Conservation (phyloP, 441 rosid genomes). For the Cnidoscolus chayamansa region DNA sequence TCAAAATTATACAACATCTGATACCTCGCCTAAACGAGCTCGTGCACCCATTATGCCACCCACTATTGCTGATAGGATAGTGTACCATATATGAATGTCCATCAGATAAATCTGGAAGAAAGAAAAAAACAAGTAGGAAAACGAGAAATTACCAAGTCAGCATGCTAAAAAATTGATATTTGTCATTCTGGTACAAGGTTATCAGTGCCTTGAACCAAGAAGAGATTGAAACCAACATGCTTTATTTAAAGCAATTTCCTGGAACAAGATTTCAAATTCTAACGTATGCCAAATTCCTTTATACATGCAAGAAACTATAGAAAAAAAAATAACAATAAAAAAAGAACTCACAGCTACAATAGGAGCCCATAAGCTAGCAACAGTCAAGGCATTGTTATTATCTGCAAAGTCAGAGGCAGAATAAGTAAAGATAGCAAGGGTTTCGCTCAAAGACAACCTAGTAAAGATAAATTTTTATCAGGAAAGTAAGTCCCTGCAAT, state of each 20-base stretch:
- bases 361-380: conserved; percentile 97
- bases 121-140: background rate
- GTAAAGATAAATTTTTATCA: background rate
- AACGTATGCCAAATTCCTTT: background rate
- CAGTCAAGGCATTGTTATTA: conserved; percentile 75
- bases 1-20: conserved; percentile 1
- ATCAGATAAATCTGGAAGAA: conserved; percentile 76
- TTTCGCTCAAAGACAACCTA: background rate
- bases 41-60: conserved; percentile 99
- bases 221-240: background rate
- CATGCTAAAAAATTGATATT: background rate
- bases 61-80: conserved; percentile 85
- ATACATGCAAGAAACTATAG: background rate
- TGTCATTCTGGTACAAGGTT: background rate
- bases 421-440: conserved; percentile 17
- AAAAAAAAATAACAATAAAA: conserved; percentile 5
- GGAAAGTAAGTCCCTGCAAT: background rate
- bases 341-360: conserved; percentile 80
- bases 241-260: background rate
- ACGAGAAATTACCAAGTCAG: background rate
- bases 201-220: background rate
- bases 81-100: conserved; percentile 98
- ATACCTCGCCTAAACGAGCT: conserved; percentile 98
- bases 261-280: conserved; percentile 1
- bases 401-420: conserved; percentile 50